Percentiles rank a stretch among this genome's conserved stretches.
These are phyloP conservation scores for Thermomyces lanuginosus DNA, from an alignment of 2,329 filamentous ascomycete species.

Conservation along the genomic window DNA sequence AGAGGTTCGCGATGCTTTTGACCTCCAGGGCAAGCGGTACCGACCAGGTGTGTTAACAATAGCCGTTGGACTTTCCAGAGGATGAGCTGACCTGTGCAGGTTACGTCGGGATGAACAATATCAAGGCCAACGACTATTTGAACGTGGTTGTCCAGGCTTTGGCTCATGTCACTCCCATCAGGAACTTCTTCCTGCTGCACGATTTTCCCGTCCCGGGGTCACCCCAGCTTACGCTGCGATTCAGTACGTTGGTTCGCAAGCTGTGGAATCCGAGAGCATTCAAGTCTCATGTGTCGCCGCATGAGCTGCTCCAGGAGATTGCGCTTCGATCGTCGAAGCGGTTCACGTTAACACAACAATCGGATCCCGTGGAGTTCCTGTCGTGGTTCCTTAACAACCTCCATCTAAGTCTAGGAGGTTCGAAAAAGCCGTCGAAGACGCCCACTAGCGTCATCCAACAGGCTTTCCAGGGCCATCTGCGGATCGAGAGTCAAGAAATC, in stretches of 20 bases:
- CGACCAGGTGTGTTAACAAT: conserved; percentile 42
- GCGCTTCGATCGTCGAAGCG: conserved; percentile 78
- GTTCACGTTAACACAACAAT: conserved; percentile 78
- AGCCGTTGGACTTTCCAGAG: conserved; percentile 1
- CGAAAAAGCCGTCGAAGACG: conserved; percentile 59
- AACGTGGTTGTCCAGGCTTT: conserved; percentile 89
- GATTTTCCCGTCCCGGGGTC: conserved; percentile 46
- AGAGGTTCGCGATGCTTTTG: conserved; percentile 45
- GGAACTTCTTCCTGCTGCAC: conserved; percentile 84
- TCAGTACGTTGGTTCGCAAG: conserved; percentile 81
- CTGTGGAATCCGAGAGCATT: conserved; percentile 97
- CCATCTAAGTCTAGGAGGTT: conserved; percentile 78
- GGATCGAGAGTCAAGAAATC: conserved; percentile 85
- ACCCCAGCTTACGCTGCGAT: conserved; percentile 73
- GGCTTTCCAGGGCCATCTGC: conserved; percentile 82
- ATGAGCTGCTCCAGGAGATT: conserved; percentile 92
- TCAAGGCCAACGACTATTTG: conserved; percentile 98
- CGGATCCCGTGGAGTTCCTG: conserved; percentile 89
- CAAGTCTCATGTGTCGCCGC: conserved; percentile 89
- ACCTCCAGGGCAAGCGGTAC: conserved; percentile 70
- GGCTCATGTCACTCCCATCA: conserved; percentile 72
- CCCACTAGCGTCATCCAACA: conserved; percentile 64
- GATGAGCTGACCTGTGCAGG: conserved; percentile 25
- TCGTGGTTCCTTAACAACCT: conserved; percentile 97
- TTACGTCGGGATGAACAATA: conserved; percentile 98